phyloP scores from a whole-genome alignment of 495 filamentous ascomycete species.

The Poronia punctata region DNA sequence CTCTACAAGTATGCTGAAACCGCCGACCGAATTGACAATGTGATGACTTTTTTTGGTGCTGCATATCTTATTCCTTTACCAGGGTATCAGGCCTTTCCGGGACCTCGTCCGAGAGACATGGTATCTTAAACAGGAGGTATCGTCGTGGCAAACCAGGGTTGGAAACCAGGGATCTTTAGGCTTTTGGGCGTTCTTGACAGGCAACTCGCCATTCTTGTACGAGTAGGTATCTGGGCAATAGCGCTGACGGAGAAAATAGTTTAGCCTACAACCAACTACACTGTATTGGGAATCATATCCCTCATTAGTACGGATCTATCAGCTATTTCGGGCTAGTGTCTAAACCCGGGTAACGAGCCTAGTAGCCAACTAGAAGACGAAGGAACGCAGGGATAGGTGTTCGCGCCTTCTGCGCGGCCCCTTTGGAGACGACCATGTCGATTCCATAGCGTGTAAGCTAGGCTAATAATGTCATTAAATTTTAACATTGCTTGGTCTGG shows the following conservation, averaged over 20 bases:
- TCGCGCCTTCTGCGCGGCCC: neutral
- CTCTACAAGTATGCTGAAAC: neutral
- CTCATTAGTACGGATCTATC: too few species aligned
- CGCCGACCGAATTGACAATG: neutral
- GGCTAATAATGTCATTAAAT: neutral
- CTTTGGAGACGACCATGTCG: too few species aligned
- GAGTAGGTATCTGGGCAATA: too few species aligned
- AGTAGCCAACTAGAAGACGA: neutral
- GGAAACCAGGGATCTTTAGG: too few species aligned
- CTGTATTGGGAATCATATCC: slow-evolving; percentile 7
- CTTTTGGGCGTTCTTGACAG: too few species aligned
- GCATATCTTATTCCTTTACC: neutral
- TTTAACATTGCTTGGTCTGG: too few species aligned
- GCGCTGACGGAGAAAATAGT: neutral
- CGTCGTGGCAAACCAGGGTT: too few species aligned
- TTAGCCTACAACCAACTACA: neutral
- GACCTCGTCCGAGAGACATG: too few species aligned
- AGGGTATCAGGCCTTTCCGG: neutral
- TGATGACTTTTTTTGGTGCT: slow-evolving; percentile 1
- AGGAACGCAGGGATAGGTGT: too few species aligned
- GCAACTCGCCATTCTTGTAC: too few species aligned
- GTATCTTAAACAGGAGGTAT: too few species aligned
- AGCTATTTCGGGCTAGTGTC: too few species aligned
- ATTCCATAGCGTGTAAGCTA: slow-evolving; percentile 1
- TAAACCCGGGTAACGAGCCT: slow-evolving; percentile 2